Evolutionary conservation across 2,329 filamentous ascomycete genomes (phyloP).

Genomic region (Verticillium isaacii): DNA sequence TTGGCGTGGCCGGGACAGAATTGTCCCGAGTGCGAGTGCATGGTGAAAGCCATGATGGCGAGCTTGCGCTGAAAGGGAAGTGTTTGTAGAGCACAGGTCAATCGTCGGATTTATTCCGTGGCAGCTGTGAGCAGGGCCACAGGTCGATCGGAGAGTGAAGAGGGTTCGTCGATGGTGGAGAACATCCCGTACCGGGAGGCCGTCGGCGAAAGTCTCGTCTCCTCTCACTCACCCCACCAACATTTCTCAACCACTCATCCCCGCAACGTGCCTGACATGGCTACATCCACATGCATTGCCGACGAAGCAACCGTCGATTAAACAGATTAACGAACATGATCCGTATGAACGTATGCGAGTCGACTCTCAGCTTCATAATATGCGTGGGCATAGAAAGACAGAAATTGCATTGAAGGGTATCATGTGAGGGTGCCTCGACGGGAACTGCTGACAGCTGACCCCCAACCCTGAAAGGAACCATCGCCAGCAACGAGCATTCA

Average conservation of each 20-base stretch:
- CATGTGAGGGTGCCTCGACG: neutral
- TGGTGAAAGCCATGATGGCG: constrained; percentile 80
- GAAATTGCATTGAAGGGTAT: neutral
- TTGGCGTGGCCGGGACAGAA: constrained; percentile 91
- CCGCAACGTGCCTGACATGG: neutral
- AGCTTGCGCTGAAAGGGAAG: neutral
- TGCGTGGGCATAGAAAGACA: neutral
- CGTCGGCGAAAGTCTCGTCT: no score
- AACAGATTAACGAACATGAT: no score
- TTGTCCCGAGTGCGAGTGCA: constrained; percentile 96
- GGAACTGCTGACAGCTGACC: neutral
- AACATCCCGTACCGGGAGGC: no score
- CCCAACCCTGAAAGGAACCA: neutral
- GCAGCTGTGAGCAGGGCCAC: no score
- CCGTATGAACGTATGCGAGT: neutral
- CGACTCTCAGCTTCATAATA: neutral
- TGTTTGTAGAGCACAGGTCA: no score
- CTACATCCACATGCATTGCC: no score
- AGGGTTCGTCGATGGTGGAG: no score
- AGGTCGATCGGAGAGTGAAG: no score
- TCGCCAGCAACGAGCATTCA: neutral
- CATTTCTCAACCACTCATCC: neutral
- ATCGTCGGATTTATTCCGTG: no score
- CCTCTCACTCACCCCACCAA: neutral
- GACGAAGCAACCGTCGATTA: no score